Evolutionary conservation across 1,284 basidiomycete genomes (phyloP).

Genomic region (Violaceomyces palustris): DNA sequence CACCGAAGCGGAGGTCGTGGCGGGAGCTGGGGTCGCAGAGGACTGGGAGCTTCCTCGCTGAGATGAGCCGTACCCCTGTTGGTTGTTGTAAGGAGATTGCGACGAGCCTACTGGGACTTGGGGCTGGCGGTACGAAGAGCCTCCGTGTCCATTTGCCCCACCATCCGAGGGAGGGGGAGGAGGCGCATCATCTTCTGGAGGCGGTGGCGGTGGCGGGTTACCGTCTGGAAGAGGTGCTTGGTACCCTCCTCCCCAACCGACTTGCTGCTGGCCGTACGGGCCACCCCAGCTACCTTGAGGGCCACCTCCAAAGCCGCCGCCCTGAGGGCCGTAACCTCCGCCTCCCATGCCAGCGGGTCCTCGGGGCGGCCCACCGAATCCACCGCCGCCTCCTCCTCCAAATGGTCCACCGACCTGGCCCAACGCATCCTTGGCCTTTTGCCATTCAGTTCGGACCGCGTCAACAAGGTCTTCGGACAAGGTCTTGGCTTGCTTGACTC

Average conservation of each 20-base stretch:
- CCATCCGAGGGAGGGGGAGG: slow-evolving; percentile 28
- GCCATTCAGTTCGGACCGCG: slow-evolving; percentile 42
- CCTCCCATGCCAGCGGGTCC: too few relatives aligned
- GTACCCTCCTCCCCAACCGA: slow-evolving; percentile 1
- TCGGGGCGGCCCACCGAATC: too few relatives aligned
- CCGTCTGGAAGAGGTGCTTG: slow-evolving; percentile 24
- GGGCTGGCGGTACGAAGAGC: background rate
- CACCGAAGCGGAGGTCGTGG: background rate
- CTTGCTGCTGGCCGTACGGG: slow-evolving; percentile 10
- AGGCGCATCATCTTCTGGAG: slow-evolving; percentile 29
- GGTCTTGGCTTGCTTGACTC: slow-evolving; percentile 37
- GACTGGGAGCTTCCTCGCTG: slow-evolving; percentile 4
- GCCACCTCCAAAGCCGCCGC: slow-evolving; percentile 4
- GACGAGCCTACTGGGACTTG: slow-evolving; percentile 2
- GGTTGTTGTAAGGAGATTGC: background rate
- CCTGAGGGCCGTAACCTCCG: slow-evolving; percentile 2
- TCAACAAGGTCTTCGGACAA: slow-evolving; percentile 47
- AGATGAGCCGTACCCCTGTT: slow-evolving; percentile 2
- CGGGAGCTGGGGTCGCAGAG: background rate
- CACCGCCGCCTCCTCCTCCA: too few relatives aligned
- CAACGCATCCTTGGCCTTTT: slow-evolving; percentile 35
- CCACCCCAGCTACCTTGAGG: slow-evolving; percentile 3
- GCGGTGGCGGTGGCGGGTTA: slow-evolving; percentile 29
- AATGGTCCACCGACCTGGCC: slow-evolving; percentile 3
- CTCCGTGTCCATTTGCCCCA: background rate